A percentile compares a stretch with the other conserved stretches of the same genome.
These are phyloP conservation scores for Eremochloa ophiuroides DNA, from an alignment of 176 grass and related monocot genomes.

Conservation along the genomic window DNA sequence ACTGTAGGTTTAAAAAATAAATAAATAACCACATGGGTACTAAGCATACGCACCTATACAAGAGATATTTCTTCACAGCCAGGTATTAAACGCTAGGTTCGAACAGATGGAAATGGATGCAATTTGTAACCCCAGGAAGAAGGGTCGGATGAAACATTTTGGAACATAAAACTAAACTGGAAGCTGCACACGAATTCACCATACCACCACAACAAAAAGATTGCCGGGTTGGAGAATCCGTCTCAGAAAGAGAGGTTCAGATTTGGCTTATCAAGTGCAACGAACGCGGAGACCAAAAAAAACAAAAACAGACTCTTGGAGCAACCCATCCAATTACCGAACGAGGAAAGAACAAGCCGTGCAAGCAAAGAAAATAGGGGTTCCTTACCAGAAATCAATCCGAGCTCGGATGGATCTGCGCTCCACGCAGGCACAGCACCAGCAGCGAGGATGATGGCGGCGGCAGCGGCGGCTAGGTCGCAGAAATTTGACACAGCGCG, in stretches of 20 bases:
- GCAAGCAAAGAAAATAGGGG: not conserved
- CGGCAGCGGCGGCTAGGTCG: not conserved
- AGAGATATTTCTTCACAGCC: not conserved
- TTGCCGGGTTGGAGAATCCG: not conserved
- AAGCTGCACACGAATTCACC: not conserved
- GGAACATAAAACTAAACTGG: not conserved
- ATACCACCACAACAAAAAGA: not conserved
- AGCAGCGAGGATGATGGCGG: not conserved
- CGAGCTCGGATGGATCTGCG: not conserved
- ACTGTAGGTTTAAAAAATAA: not conserved
- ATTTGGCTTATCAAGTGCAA: not conserved
- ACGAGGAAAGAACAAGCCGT: not conserved
- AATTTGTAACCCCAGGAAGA: not conserved
- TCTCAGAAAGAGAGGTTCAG: not conserved
- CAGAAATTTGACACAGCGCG: not conserved
- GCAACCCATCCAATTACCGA: not conserved
- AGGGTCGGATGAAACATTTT: not conserved
- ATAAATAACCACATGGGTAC: not conserved
- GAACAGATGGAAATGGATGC: not conserved
- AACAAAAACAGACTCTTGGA: not conserved
- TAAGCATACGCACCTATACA: not conserved
- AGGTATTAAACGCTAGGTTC: not conserved
- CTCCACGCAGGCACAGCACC: not conserved
- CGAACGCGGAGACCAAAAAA: not conserved
- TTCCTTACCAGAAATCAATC: constrained; percentile 13